Base-by-base conservation (phyloP, 2,329 filamentous ascomycete genomes). In the Dothiorella sarmentorum region DNA sequence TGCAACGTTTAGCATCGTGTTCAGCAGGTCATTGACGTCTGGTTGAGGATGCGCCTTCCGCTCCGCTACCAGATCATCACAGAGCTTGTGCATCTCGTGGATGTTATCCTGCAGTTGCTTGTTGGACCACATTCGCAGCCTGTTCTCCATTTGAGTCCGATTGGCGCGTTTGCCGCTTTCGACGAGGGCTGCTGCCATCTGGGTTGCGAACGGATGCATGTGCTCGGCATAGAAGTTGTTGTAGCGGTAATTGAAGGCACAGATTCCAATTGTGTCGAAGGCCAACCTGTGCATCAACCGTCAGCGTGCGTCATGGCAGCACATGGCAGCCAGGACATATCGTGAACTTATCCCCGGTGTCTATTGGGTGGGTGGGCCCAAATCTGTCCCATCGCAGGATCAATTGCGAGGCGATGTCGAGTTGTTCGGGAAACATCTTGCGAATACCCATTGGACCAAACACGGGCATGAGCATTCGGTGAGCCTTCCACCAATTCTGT, bases 181-280 rank as follows among this genome's bases (percentile, higher is more conserved):
- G 11, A 70, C 66, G 1, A 91, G 74, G 56, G 88, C 82, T n/a
- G 78, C 78, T 1, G 78, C 78, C 87, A 91, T 90, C 31, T 85
- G 82, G 43, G 78, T 70, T 37, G 90, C 78, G 64, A 91, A 91
- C 0, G 87, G 87, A 63, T 91, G 88, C 69, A 87, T 75, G 7
- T 84, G 77, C 13, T 88, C 82, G 26, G 79, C 78, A 67, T 91
- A 91, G 71, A 86, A 90, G 1, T 83, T 86, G 72, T 91, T 91
- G 78, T 91, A 91, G 17, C 88, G 84, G 60, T 80, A 87, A 35
- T 82, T 82, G 84, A 89, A 87, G n/a, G 83, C 77, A 69, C 86
- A 88, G 2, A 91, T 78, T 1, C 85, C 86, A 7, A 91, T 79
- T 0, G 87, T 88, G 67, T 91, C 88, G 2, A 91, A 79, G 0